Percentiles rank a stretch among this genome's conserved stretches.
Conservation (phyloP, 2,329 filamentous ascomycete species). For the Sporothrix sp. region DNA sequence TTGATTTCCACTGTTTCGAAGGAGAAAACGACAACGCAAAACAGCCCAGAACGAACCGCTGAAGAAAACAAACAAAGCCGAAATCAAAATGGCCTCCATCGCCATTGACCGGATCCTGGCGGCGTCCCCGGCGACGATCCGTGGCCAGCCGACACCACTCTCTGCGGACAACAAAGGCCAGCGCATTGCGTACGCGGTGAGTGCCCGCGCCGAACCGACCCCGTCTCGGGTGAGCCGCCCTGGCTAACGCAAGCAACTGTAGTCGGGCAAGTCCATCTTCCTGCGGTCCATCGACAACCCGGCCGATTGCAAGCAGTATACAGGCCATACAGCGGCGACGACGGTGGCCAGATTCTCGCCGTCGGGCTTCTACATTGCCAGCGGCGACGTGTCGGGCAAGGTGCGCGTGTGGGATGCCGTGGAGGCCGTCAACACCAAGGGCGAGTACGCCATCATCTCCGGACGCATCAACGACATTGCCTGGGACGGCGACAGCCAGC, state of each 20-base stretch:
- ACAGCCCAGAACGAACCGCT: too few species aligned
- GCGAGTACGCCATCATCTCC: slow-evolving; percentile 89
- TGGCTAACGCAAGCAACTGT: too few species aligned
- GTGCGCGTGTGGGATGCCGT: slow-evolving; percentile 92
- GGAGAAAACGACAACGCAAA: background rate
- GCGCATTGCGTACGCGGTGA: slow-evolving; percentile 83
- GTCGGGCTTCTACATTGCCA: slow-evolving; percentile 89
- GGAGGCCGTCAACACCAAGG: slow-evolving; percentile 75
- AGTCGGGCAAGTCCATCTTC: slow-evolving; percentile 96
- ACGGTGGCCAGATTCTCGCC: slow-evolving; percentile 92
- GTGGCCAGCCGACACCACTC: slow-evolving; percentile 82
- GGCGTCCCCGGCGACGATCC: slow-evolving; percentile 69
- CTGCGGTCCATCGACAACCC: slow-evolving; percentile 90
- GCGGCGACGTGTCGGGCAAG: slow-evolving; percentile 73
- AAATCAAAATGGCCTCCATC: slow-evolving; percentile 30
- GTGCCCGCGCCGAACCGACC: slow-evolving; percentile 22
- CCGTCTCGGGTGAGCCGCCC: too few species aligned
- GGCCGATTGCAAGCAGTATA: slow-evolving; percentile 78
- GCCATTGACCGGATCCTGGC: slow-evolving; percentile 65
- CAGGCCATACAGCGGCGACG: slow-evolving; percentile 75
- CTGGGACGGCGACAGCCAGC: slow-evolving; percentile 95
- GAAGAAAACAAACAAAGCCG: background rate
- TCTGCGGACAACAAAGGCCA: slow-evolving; percentile 83
- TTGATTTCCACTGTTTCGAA: too few species aligned
- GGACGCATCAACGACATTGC: slow-evolving; percentile 93